Percentiles rank a stretch among this genome's conserved stretches.
Evolutionary conservation across 1,284 basidiomycete species (phyloP).

Genomic region (Microbotryum violaceum): DNA sequence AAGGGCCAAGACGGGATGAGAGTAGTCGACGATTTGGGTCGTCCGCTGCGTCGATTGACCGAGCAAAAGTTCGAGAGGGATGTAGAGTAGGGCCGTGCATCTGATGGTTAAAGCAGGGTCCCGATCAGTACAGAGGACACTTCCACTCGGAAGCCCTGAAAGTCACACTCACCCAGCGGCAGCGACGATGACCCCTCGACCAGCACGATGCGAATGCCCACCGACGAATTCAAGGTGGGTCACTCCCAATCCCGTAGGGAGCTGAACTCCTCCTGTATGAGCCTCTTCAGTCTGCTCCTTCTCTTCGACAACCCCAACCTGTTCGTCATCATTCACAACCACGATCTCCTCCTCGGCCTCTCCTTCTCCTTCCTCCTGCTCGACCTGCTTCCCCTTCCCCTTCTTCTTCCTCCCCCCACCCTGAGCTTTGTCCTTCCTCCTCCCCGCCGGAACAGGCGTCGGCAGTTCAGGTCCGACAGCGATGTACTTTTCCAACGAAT

Average conservation of each 20-base stretch:
- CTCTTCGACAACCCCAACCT: not conserved
- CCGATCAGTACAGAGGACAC: too few species aligned
- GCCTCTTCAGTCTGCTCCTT: not conserved
- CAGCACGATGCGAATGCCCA: constrained; percentile 14
- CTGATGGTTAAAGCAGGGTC: not conserved
- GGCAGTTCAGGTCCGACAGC: constrained; percentile 16
- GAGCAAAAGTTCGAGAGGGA: constrained; percentile 20
- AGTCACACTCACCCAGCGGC: constrained; percentile 20
- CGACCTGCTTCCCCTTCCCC: constrained; percentile 6
- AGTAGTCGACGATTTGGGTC: constrained; percentile 20
- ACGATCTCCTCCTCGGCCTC: not conserved
- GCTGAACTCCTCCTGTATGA: constrained; percentile 1
- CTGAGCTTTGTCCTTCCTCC: constrained; percentile 13
- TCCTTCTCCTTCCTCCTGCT: not conserved
- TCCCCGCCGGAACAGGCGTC: constrained; percentile 10
- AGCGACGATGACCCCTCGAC: constrained; percentile 19
- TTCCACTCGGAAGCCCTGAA: not conserved
- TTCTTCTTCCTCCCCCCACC: constrained; percentile 10
- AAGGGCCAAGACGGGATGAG: constrained; percentile 30
- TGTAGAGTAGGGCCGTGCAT: constrained; percentile 25
- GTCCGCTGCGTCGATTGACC: not conserved
- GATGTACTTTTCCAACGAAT: constrained; percentile 16
- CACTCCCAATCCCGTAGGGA: constrained; percentile 22
- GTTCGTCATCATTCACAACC: constrained; percentile 1
- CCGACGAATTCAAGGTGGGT: constrained; percentile 20